phyloP scores from a whole-genome alignment of 2,329 filamentous ascomycete genomes.

The Trichoderma atroviride region DNA sequence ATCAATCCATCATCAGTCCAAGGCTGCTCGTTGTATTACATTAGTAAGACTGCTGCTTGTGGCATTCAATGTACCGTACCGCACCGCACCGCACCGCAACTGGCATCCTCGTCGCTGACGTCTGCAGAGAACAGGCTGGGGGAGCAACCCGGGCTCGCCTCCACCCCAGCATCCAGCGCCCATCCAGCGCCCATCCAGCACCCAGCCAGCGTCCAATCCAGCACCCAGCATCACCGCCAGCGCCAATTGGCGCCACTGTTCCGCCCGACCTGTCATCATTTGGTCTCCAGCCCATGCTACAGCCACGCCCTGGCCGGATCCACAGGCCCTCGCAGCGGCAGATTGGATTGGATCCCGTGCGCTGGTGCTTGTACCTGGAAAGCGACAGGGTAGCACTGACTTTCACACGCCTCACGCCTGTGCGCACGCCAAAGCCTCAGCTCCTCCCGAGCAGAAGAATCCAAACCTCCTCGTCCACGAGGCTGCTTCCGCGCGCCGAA shows the following conservation, averaged over 20 bases:
- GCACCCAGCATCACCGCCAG: conserved; percentile 22
- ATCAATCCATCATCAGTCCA: neutral
- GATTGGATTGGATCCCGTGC: conserved; percentile 9
- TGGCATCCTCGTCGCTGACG: conserved; percentile 1
- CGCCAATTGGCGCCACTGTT: conserved; percentile 29
- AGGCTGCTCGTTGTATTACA: neutral
- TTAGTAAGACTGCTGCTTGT: neutral
- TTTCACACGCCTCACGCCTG: conserved; percentile 17
- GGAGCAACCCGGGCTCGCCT: neutral
- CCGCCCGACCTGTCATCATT: conserved; percentile 29
- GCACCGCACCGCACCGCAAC: too few species aligned
- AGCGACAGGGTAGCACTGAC: conserved; percentile 24
- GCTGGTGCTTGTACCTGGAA: conserved; percentile 15
- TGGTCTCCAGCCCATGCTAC: conserved; percentile 21
- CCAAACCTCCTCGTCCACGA: conserved; percentile 25
- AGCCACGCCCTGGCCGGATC: conserved; percentile 26
- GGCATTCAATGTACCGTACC: neutral
- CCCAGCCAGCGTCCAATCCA: neutral
- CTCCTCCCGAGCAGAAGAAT: conserved; percentile 12
- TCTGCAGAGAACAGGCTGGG: conserved; percentile 2
- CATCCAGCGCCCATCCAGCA: too few species aligned
- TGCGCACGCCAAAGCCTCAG: conserved; percentile 24
- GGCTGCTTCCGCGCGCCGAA: conserved; percentile 27
- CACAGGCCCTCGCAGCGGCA: neutral
- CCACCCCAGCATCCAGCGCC: neutral